Base-by-base conservation (phyloP, 2,329 filamentous ascomycete genomes). In the Epichloe gansuensis region DNA sequence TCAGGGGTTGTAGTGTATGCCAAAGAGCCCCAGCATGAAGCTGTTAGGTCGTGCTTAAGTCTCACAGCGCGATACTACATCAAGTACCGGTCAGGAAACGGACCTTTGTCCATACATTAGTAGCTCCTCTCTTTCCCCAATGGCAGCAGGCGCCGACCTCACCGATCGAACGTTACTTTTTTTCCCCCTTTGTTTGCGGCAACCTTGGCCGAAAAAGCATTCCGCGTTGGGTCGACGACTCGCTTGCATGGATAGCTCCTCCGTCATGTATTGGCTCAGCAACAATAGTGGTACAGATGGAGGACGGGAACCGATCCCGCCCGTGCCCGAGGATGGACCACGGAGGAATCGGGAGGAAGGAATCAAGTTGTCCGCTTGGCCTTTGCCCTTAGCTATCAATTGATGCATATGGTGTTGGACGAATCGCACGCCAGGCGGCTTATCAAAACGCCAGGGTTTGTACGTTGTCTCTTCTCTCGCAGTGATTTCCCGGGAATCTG, bases 391-490 rank as follows among this genome's bases (percentile, higher is more conserved):
- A 21, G 38, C 37, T 34, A 35, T 31, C 15, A n/a, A 41, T 35
- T 43, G 23, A 39, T 48, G 23, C 39, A 21, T 34, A 23, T 35
- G 13, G 13, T 43, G 31, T 45, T 49, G 35, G 46, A 46, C 48
- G 23, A 38, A 37, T 42, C 44, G 50, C 35, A 17, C 46, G 43
- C 37, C 25, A 11, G 34, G 34, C 38, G 50, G 44, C 37, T 44
- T 42, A 31, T 43, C 21, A 46, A 37, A 25, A n/a, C 3, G 42
- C 25, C 28, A 21, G 31, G 23, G 35, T 34, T 48, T 47, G 34
- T 44, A 52, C 59, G 60, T 64, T 65, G 57, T 59, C 63, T 65
- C 63, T 65, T 64, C 57, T 55, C 60, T 63, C 9, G 4, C 61
- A 44, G 52, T 48, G 56, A 56, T 57, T 44, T 23, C 46, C 48